A percentile compares a stretch with the other conserved stretches of the same genome.
Evolutionary conservation across 768 basidiomycete species (phyloP).

Genomic region (Hypholoma sublateritium): DNA sequence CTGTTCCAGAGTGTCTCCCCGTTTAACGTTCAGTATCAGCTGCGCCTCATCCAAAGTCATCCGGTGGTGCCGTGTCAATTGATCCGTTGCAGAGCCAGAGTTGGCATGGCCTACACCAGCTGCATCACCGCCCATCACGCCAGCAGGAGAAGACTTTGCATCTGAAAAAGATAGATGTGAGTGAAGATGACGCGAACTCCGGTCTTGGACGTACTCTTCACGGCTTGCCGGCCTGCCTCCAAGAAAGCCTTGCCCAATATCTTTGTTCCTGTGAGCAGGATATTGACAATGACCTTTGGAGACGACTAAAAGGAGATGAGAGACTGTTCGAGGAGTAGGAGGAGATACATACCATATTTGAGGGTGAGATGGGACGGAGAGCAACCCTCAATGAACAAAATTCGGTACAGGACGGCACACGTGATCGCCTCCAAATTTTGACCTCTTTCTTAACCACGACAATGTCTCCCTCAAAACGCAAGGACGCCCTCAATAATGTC

Average conservation of each 20-base stretch:
- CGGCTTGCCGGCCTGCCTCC: slow-evolving; percentile 89
- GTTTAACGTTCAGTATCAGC: slow-evolving; percentile 86
- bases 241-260: slow-evolving; percentile 90
- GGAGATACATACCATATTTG: slow-evolving; percentile 12
- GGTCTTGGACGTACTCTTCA: slow-evolving; percentile 68
- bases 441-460: slow-evolving; percentile 12
- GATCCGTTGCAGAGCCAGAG: slow-evolving; percentile 76
- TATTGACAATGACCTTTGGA: slow-evolving; percentile 79
- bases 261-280: slow-evolving; percentile 70
- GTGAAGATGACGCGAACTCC: neutral
- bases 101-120: slow-evolving; percentile 75
- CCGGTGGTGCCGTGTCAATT: slow-evolving; percentile 78
- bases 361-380: slow-evolving; percentile 2
- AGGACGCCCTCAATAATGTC: slow-evolving; percentile 6
- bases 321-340: neutral
- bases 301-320: slow-evolving; percentile 51
- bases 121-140: slow-evolving; percentile 62
- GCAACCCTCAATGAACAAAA: slow-evolving; percentile 3
- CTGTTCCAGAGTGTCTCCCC: slow-evolving; percentile 64
- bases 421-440: slow-evolving; percentile 12
- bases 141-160: slow-evolving; percentile 79
- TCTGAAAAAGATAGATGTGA: slow-evolving; percentile 44
- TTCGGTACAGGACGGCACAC: slow-evolving; percentile 2
- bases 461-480: slow-evolving; percentile 24
- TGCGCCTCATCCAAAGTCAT: slow-evolving; percentile 97